Base-by-base conservation (phyloP, 441 rosid species). In the Croton laevigatus region DNA sequence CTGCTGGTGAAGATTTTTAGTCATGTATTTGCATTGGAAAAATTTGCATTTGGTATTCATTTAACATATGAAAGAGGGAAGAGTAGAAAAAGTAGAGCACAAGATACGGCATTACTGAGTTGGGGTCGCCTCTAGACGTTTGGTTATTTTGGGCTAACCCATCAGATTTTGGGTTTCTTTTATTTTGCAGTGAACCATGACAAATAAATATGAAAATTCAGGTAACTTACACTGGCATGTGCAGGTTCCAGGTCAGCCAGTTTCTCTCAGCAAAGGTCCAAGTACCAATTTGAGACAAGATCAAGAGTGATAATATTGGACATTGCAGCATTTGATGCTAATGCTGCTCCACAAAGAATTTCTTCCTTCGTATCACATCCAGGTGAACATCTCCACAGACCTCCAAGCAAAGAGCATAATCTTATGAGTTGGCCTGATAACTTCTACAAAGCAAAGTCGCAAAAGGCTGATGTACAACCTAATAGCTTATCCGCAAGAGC, bases 371-470 rank as follows among this genome's bases (percentile, higher is more conserved):
- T 83, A 45, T 78, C 81, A 37, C 80, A 62, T 65, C 66, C 86
- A 49, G 73, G 71, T 68, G 94, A 88, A 67, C 87, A 83, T 65
- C 75, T 82, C 36, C 88, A 83, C 72, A 81, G 86, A 81, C 49
- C 87, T 64, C 71, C 66, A 64, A 84, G 82, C 67, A 86, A 80
- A 73, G 94, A 90, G 74, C 93, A 86, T 73, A 71, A 84, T 52
- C 87, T 92, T 62, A 86, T 92, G 89, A 88, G 91, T 62, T 92
- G 93, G 93, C 96, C 96, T 8, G 91, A 90, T 68, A 76, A 45
- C 62, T 68, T 85, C 51, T 76, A 66, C 86, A 63, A 65, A 65
- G 69, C 78, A 49, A 62, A 76, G 69, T 79, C 77, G 53, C 75
- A 71, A 3, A 66, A 69, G 69, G 79, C 69, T 59, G 80, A 40